Conservation (phyloP, 371 early-diverging fungal species). For the Rhizopus stolonifer region DNA sequence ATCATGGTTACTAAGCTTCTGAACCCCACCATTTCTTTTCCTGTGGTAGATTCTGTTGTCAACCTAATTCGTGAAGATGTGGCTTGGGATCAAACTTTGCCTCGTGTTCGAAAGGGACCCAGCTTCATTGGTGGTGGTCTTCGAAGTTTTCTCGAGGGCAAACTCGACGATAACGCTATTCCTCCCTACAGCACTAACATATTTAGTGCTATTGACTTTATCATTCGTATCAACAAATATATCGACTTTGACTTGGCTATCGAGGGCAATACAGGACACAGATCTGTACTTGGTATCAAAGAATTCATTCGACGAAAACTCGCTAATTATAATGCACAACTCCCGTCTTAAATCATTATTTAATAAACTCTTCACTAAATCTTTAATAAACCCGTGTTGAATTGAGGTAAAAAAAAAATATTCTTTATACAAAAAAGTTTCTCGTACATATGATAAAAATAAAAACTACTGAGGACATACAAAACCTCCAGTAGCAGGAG, state of each 20-base stretch:
- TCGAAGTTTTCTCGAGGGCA: background rate
- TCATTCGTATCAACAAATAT: constrained; percentile 18
- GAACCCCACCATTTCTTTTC: constrained; percentile 8
- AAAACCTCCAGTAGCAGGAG: constrained; percentile 23
- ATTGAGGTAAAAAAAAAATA: background rate
- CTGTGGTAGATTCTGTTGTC: constrained; percentile 23
- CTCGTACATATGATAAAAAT: background rate
- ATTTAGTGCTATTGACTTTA: constrained; percentile 14
- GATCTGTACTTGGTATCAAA: constrained; percentile 28
- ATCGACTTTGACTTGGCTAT: constrained; percentile 20
- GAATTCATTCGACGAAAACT: constrained; percentile 26
- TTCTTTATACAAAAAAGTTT: too few species aligned
- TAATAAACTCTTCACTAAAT: background rate
- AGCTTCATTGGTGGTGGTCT: constrained; percentile 3
- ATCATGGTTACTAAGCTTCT: constrained; percentile 11
- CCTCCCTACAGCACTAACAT: constrained; percentile 9
- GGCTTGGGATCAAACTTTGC: constrained; percentile 26
- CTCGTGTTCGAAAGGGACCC: constrained; percentile 14
- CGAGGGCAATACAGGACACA: constrained; percentile 24
- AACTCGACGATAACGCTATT: background rate
- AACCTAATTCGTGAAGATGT: constrained; percentile 28
- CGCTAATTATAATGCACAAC: constrained; percentile 8
- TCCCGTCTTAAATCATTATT: background rate
- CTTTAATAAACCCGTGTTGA: background rate
- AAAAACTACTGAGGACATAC: constrained; percentile 14